A percentile compares a stretch with the other conserved stretches of the same genome.
phyloP scores from a whole-genome alignment of 2,329 filamentous ascomycete species.

The Spiromastix sp. region DNA sequence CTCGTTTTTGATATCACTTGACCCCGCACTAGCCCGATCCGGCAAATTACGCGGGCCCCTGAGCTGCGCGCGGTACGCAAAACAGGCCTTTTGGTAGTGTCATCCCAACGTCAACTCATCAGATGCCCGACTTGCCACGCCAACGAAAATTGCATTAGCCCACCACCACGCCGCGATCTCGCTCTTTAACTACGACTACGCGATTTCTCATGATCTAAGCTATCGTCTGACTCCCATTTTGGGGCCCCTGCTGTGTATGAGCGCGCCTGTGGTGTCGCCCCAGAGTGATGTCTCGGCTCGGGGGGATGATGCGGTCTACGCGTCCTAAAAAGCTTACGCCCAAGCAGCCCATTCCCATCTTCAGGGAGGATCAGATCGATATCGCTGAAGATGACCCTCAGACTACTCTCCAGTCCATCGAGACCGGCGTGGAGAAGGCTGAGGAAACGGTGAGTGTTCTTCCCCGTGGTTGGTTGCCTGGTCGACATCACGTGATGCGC shows the following conservation, averaged over 20 bases:
- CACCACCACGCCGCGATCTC: slow-evolving; percentile 40
- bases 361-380: slow-evolving; percentile 86
- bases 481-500: slow-evolving; percentile 27
- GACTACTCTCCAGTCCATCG: slow-evolving; percentile 71
- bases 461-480: slow-evolving; percentile 25
- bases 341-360: slow-evolving; percentile 77
- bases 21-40: slow-evolving; percentile 32
- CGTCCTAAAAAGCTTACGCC: slow-evolving; percentile 67
- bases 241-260: slow-evolving; percentile 40
- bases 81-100: slow-evolving; percentile 30
- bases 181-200: slow-evolving; percentile 46
- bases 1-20: slow-evolving; percentile 31
- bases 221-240: slow-evolving; percentile 57
- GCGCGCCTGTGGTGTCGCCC: slow-evolving; percentile 26
- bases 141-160: slow-evolving; percentile 24
- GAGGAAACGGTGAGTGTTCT: slow-evolving; percentile 83
- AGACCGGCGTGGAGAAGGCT: slow-evolving; percentile 91
- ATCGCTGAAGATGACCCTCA: slow-evolving; percentile 76
- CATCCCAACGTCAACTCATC: slow-evolving; percentile 37
- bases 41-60: slow-evolving; percentile 33
- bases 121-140: slow-evolving; percentile 24
- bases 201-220: slow-evolving; percentile 45
- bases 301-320: slow-evolving; percentile 36
- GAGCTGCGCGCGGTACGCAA: slow-evolving; percentile 31
- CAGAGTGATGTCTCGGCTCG: slow-evolving; percentile 36